Conservation (phyloP, 768 basidiomycete genomes). For the Suillus spraguei region DNA sequence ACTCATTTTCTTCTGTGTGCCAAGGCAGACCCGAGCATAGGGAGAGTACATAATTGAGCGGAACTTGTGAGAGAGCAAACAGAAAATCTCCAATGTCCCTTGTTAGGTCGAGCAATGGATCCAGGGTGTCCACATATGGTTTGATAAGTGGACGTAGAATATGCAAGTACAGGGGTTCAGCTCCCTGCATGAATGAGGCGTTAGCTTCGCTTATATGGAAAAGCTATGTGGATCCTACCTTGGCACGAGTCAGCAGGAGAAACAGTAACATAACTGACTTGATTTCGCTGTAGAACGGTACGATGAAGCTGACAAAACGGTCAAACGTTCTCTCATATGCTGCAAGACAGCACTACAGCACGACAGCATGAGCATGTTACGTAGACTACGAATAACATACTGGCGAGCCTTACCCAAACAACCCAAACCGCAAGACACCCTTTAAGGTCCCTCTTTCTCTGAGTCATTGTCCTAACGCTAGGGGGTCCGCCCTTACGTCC, state of each 20-base stretch:
- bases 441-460: constrained; percentile 85
- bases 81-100: constrained; percentile 68
- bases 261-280: constrained; percentile 76
- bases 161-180: constrained; percentile 84
- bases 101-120: constrained; percentile 60
- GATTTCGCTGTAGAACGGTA: constrained; percentile 85
- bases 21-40: constrained; percentile 32
- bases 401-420: constrained; percentile 65
- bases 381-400: neutral
- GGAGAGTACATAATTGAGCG: constrained; percentile 37
- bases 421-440: constrained; percentile 84
- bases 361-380: constrained; percentile 17
- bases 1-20: constrained; percentile 19
- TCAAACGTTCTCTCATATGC: constrained; percentile 71
- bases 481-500: constrained; percentile 54
- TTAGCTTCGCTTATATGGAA: constrained; percentile 16
- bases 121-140: constrained; percentile 70
- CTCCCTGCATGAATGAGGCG: constrained; percentile 53
- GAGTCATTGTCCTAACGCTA: constrained; percentile 65
- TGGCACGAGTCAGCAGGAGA: constrained; percentile 73
- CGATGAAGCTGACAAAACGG: constrained; percentile 62
- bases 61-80: constrained; percentile 43
- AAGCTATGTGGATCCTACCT: constrained; percentile 45
- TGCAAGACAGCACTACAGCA: constrained; percentile 62
- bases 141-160: constrained; percentile 77